Evolutionary conservation across 176 grass and related monocot genomes (phyloP).

Genomic region (Hyparrhenia diplandra): DNA sequence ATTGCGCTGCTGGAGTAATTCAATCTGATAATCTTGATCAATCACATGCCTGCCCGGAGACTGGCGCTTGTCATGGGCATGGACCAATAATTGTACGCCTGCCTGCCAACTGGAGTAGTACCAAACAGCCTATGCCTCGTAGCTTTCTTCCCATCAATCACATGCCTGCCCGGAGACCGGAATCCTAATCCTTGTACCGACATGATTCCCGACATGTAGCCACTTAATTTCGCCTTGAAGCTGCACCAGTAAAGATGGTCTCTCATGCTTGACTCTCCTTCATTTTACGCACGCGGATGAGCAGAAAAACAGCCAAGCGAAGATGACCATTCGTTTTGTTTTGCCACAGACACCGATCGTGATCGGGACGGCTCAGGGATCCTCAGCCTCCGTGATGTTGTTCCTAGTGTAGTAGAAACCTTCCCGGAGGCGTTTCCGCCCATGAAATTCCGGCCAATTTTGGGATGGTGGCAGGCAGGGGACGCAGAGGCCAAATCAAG

Average conservation of each 20-base stretch:
- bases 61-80: no score
- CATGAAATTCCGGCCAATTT: background rate
- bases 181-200: slow-evolving; percentile 16
- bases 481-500: background rate
- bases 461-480: background rate
- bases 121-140: background rate
- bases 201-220: background rate
- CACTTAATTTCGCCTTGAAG: no score
- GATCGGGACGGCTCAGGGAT: no score
- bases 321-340: background rate
- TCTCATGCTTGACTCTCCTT: no score
- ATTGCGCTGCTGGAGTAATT: no score
- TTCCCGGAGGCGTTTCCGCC: background rate
- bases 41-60: no score
- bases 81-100: slow-evolving; percentile 26
- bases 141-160: background rate
- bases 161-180: background rate
- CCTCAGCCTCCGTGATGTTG: background rate
- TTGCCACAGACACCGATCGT: no score
- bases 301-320: background rate
- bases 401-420: background rate
- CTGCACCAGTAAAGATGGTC: no score
- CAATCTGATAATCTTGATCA: no score
- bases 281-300: no score
- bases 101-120: background rate